Evolutionary conservation across 2,329 filamentous ascomycete species (phyloP).

Genomic region (Monosporascus cannonballus): DNA sequence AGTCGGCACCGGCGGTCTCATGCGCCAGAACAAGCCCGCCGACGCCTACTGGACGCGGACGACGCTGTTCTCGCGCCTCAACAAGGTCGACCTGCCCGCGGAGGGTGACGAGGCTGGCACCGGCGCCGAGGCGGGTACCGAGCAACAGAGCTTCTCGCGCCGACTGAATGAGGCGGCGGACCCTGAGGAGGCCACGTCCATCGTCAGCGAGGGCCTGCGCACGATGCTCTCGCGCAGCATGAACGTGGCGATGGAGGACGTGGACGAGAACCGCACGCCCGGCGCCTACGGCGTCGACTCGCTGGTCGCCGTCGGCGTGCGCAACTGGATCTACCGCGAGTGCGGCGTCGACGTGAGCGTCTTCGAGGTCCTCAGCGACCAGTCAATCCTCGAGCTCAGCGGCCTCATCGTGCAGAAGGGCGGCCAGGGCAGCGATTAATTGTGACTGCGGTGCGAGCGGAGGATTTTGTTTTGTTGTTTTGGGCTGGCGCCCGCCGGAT

Average conservation of each 20-base stretch:
- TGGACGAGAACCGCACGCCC: conserved; percentile 35
- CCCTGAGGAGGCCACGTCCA: conserved; percentile 23
- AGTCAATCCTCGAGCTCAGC: conserved; percentile 33
- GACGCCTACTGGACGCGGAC: conserved; percentile 51
- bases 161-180: conserved; percentile 9
- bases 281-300: conserved; percentile 47
- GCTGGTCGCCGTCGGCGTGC: conserved; percentile 44
- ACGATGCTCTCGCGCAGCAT: conserved; percentile 38
- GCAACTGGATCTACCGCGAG: conserved; percentile 44
- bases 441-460: too few relatives aligned
- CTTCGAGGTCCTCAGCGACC: conserved; percentile 41
- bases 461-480: too few relatives aligned
- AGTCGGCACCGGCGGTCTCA: conserved; percentile 48
- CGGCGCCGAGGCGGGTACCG: background rate
- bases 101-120: conserved; percentile 2
- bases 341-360: conserved; percentile 39
- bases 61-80: conserved; percentile 42
- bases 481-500: too few relatives aligned
- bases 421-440: background rate
- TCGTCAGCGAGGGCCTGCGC: conserved; percentile 31
- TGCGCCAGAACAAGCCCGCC: conserved; percentile 43
- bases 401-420: conserved; percentile 25
- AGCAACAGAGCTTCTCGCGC: conserved; percentile 1
- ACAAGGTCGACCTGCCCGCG: conserved; percentile 37
- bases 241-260: conserved; percentile 37